A percentile compares a stretch with the other conserved stretches of the same genome.
Conservation (phyloP, 352 stramenopile species). For the Phytophthora citricola region DNA sequence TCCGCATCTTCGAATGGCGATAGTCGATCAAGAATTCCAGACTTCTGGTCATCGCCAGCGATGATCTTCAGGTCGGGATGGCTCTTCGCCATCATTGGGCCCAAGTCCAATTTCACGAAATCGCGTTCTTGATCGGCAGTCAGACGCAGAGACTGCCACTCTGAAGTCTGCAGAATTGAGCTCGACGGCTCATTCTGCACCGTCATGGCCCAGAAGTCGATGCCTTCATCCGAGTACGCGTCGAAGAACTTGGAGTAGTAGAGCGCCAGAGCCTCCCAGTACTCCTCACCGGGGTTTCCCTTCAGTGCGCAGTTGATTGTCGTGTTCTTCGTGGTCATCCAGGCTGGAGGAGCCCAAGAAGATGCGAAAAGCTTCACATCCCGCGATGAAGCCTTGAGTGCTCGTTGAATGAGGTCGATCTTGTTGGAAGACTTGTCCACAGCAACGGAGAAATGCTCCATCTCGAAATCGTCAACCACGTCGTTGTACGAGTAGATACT, state of each 20-base stretch:
- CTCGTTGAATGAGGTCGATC: slow-evolving; percentile 72
- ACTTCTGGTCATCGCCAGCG: slow-evolving; percentile 89
- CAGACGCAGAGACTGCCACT: slow-evolving; percentile 70
- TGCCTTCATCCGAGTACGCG: slow-evolving; percentile 60
- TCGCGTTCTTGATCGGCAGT: slow-evolving; percentile 48
- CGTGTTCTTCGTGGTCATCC: slow-evolving; percentile 85
- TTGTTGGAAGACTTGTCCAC: slow-evolving; percentile 78
- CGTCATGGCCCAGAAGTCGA: slow-evolving; percentile 67
- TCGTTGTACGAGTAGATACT: slow-evolving; percentile 88
- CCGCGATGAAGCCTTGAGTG: slow-evolving; percentile 43
- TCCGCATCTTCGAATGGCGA: slow-evolving; percentile 65
- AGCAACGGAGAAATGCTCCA: slow-evolving; percentile 85
- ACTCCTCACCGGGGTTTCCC: slow-evolving; percentile 57
- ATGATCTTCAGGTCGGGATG: slow-evolving; percentile 88
- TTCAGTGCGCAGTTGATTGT: slow-evolving; percentile 64
- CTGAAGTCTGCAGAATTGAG: slow-evolving; percentile 40
- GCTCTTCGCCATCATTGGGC: slow-evolving; percentile 65
- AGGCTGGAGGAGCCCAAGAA: slow-evolving; percentile 83
- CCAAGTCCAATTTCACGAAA: slow-evolving; percentile 85
- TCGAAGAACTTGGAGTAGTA: slow-evolving; percentile 91
- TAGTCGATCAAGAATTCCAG: no score
- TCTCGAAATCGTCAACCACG: slow-evolving; percentile 77
- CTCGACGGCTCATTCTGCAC: slow-evolving; percentile 88
- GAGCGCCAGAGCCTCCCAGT: slow-evolving; percentile 81
- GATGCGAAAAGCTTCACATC: slow-evolving; percentile 80